Evolutionary conservation across 2,329 filamentous ascomycete species (phyloP).

Genomic region (Chrysosporium keratinophilum): DNA sequence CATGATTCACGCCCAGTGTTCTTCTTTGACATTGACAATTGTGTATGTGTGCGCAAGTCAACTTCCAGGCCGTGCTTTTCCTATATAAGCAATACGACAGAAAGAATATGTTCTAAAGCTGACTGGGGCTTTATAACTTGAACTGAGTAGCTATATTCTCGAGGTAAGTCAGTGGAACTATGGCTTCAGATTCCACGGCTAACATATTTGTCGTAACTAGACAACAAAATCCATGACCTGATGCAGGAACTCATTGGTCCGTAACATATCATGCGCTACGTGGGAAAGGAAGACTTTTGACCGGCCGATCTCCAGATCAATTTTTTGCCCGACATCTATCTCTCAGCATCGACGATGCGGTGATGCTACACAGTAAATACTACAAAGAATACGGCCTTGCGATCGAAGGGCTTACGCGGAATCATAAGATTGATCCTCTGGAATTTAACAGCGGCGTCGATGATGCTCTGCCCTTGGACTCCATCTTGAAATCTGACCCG

Average conservation of each 20-base stretch:
- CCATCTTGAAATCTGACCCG: conserved; percentile 68
- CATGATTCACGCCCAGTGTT: conserved; percentile 45
- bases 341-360: conserved; percentile 66
- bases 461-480: conserved; percentile 80
- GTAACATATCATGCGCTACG: neutral
- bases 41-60: conserved; percentile 42
- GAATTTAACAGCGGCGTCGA: conserved; percentile 94
- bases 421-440: conserved; percentile 89
- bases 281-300: neutral
- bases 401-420: conserved; percentile 83
- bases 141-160: conserved; percentile 59
- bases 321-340: conserved; percentile 61
- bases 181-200: neutral
- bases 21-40: conserved; percentile 96
- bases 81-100: neutral
- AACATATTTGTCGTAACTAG: conserved; percentile 31
- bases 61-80: neutral
- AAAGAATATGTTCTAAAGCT: neutral
- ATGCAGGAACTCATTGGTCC: conserved; percentile 71
- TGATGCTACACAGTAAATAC: conserved; percentile 76
- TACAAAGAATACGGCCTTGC: conserved; percentile 95
- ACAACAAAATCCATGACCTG: conserved; percentile 69
- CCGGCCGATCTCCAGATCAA: conserved; percentile 34
- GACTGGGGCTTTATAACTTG: conserved; percentile 6
- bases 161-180: conserved; percentile 44